Evolutionary conservation across 805 yeast genomes (phyloP).

Genomic region (Schwanniomyces polymorphus): DNA sequence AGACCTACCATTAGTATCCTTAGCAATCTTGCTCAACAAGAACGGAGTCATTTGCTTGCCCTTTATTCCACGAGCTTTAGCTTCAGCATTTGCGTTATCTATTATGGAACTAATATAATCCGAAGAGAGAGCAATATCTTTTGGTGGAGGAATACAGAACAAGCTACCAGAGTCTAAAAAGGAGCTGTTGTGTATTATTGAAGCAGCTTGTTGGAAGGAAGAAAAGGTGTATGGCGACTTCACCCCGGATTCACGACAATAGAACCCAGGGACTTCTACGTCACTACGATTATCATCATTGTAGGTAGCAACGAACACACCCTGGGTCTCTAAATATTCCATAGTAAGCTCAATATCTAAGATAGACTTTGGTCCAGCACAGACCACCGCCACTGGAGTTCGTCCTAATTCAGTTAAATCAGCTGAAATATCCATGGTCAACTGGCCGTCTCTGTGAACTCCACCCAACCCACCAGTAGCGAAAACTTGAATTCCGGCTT

Average conservation of each 20-base stretch:
- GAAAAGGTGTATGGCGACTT: slow-evolving; percentile 64
- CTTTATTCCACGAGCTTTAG: slow-evolving; percentile 47
- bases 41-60: slow-evolving; percentile 86
- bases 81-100: slow-evolving; percentile 56
- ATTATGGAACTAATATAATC: slow-evolving; percentile 56
- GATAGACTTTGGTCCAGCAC: slow-evolving; percentile 89
- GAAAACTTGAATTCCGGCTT: slow-evolving; percentile 79
- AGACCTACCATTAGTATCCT: slow-evolving; percentile 67
- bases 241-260: slow-evolving; percentile 73
- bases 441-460: slow-evolving; percentile 76
- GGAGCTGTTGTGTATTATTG: slow-evolving; percentile 46
- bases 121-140: slow-evolving; percentile 55
- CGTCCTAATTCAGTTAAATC: slow-evolving; percentile 82
- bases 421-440: slow-evolving; percentile 79
- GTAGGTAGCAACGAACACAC: slow-evolving; percentile 77
- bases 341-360: slow-evolving; percentile 77
- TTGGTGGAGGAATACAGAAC: slow-evolving; percentile 83
- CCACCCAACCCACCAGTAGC: slow-evolving; percentile 96
- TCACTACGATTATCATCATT: slow-evolving; percentile 34
- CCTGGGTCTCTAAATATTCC: slow-evolving; percentile 88
- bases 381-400: slow-evolving; percentile 86
- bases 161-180: slow-evolving; percentile 63
- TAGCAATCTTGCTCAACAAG: slow-evolving; percentile 62
- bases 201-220: slow-evolving; percentile 60
- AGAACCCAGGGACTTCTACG: slow-evolving; percentile 74